Conservation (phyloP, 169 alveolate genomes). For the Neospora caninum region DNA sequence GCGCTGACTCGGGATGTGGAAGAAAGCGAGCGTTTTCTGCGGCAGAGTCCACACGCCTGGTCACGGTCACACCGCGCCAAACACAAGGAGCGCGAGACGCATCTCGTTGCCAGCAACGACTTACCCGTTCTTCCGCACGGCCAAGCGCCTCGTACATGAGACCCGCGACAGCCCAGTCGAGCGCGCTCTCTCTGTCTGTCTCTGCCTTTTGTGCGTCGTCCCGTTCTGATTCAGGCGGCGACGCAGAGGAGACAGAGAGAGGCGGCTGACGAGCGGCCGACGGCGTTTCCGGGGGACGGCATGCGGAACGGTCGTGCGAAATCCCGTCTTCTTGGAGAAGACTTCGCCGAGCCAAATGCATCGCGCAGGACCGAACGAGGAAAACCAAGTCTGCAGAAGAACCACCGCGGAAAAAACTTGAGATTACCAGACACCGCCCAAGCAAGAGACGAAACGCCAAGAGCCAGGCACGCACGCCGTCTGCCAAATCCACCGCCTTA, state of each 20-base stretch:
- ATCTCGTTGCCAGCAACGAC: neutral
- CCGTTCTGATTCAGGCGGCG: no score
- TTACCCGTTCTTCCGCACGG: neutral
- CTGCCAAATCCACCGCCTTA: no score
- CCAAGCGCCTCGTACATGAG: neutral
- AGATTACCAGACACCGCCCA: no score
- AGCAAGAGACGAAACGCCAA: no score
- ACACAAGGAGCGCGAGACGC: no score
- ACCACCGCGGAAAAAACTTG: neutral
- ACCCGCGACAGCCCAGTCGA: neutral
- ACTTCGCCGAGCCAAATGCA: neutral
- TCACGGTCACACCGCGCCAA: no score
- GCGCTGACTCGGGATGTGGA: no score
- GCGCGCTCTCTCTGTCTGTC: neutral
- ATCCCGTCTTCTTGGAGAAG: no score
- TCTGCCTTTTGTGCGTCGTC: neutral
- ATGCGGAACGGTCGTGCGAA: neutral
- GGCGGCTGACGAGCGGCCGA: neutral
- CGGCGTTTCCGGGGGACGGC: neutral
- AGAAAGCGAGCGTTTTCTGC: no score
- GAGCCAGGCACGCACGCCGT: no score
- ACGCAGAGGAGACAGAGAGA: no score
- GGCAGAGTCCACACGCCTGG: no score
- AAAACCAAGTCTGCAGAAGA: neutral
- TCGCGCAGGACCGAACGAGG: constrained; percentile 1